A percentile compares a stretch with the other conserved stretches of the same genome.
Evolutionary conservation across 2,329 filamentous ascomycete species (phyloP).

Genomic region (Lojkania enalia): DNA sequence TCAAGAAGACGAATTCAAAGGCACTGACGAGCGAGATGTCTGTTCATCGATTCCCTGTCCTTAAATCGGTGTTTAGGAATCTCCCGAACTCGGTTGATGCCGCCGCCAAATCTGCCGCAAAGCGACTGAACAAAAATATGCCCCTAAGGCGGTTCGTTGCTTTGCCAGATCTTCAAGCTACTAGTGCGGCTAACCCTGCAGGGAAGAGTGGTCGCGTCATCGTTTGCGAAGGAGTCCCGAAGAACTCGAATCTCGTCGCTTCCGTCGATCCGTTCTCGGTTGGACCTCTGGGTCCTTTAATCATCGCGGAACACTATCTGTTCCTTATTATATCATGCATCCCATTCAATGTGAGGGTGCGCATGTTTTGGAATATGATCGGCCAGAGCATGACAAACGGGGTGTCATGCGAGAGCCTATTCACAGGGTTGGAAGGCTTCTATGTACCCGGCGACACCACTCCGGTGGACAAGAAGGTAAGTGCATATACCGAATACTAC

Average conservation of each 20-base stretch:
- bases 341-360: slow-evolving; percentile 8
- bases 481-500: not conserved
- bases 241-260: slow-evolving; percentile 8
- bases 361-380: slow-evolving; percentile 14
- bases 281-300: not conserved
- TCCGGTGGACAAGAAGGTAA: slow-evolving; percentile 8
- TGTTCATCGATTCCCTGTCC: slow-evolving; percentile 2
- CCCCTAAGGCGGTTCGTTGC: slow-evolving; percentile 10
- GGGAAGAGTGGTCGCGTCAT: slow-evolving; percentile 5
- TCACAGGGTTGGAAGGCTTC: slow-evolving; percentile 6
- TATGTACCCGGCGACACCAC: not conserved
- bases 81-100: slow-evolving; percentile 3
- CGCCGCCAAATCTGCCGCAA: slow-evolving; percentile 2
- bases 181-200: not conserved
- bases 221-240: slow-evolving; percentile 12
- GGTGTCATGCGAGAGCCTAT: not conserved
- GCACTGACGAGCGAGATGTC: slow-evolving; percentile 5
- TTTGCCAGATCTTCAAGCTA: slow-evolving; percentile 1
- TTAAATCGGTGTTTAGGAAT: slow-evolving; percentile 6
- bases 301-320: slow-evolving; percentile 10
- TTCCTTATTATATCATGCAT: slow-evolving; percentile 10
- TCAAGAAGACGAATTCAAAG: slow-evolving; percentile 6
- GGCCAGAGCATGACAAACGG: not conserved
- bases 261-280: slow-evolving; percentile 3
- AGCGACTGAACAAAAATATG: slow-evolving; percentile 10